A percentile compares a stretch with the other conserved stretches of the same genome.
These are phyloP conservation scores for Mortierella sp. DNA, from an alignment of 371 early-diverging fungal genomes.

Conservation along the genomic window DNA sequence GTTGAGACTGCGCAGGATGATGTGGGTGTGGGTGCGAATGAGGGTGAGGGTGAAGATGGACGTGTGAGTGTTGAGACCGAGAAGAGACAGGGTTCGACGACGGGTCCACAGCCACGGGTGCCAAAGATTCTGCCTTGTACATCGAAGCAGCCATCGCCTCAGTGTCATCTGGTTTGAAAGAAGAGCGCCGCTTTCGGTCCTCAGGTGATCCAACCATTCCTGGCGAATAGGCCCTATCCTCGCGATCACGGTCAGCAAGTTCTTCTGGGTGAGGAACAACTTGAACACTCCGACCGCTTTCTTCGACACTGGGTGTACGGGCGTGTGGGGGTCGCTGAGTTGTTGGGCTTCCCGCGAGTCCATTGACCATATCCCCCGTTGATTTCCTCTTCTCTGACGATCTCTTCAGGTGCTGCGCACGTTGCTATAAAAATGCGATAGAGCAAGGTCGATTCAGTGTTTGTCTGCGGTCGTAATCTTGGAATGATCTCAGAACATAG, in stretches of 20 bases:
- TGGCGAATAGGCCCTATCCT: slow-evolving; percentile 12
- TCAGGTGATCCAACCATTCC: slow-evolving; percentile 2
- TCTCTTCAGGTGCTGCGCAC: slow-evolving; percentile 47
- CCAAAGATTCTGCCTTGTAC: neutral
- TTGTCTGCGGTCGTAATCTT: neutral
- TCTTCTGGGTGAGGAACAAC: slow-evolving; percentile 17
- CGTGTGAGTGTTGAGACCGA: slow-evolving; percentile 4
- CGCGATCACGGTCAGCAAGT: slow-evolving; percentile 2
- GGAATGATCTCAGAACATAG: neutral
- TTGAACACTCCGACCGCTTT: slow-evolving; percentile 9
- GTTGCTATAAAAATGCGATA: slow-evolving; percentile 30
- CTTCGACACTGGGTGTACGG: slow-evolving; percentile 19
- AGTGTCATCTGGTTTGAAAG: slow-evolving; percentile 11
- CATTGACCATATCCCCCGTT: slow-evolving; percentile 15
- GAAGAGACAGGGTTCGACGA: neutral
- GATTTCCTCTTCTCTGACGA: slow-evolving; percentile 52
- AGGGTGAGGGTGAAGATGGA: slow-evolving; percentile 16
- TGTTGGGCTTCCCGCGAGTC: neutral
- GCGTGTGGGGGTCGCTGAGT: slow-evolving; percentile 5
- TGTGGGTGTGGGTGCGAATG: slow-evolving; percentile 11
- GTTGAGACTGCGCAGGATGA: neutral
- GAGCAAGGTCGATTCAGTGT: neutral
- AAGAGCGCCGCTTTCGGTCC: slow-evolving; percentile 4
- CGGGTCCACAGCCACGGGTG: neutral
- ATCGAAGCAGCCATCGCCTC: neutral